Evolutionary conservation across 2,329 filamentous ascomycete genomes (phyloP), one percentile per base, ranked within the genome.

Genomic region (Penicillium sp.): DNA sequence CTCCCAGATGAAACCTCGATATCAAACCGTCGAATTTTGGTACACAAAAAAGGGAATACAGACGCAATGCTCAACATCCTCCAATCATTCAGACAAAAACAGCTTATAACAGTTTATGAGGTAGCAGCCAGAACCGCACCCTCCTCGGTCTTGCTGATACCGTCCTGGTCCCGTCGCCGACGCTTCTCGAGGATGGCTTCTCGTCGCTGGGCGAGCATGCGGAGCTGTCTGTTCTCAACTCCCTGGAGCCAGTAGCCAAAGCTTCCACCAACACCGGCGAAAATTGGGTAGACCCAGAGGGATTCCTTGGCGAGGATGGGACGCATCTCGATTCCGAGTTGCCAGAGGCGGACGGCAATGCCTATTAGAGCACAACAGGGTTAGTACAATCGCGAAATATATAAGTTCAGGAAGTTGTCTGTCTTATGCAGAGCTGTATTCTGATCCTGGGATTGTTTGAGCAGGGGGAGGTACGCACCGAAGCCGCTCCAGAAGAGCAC

Each of bases 231-330:
- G 64, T 87, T 76, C 70, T 96, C 89, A 46, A 97, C 87, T 54
- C 88, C 87, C 75, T 90, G 84, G 60, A 98, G 77, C 89, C 91
- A 98, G 78, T 96, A 96, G 60, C 93, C 93, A 74, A 97, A 96
- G 73, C 86, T 88, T 60, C 85, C 90, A 61, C 90, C 90, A 54
- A 89, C 81, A 59, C 80, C 80, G 49, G 84, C 90, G 73, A 93
- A 98, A 60, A 91, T 74, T 45, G 93, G 93, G 76, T 95, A 98
- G 42, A 83, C 89, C 86, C 89, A 94, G 64, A 95, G 81, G 45
- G 86, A 86, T 67, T 85, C 78, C 65, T 79, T 82, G 74, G 86
- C 84, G 79, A 97, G 88, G 71, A 96, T 85, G 42, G 91, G 93
- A 54, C 90, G 89, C 89, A 95, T 95, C 77, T 98, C 89, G 69